phyloP scores from a whole-genome alignment of 164 flowering plant species.

The Magnolia sinica region DNA sequence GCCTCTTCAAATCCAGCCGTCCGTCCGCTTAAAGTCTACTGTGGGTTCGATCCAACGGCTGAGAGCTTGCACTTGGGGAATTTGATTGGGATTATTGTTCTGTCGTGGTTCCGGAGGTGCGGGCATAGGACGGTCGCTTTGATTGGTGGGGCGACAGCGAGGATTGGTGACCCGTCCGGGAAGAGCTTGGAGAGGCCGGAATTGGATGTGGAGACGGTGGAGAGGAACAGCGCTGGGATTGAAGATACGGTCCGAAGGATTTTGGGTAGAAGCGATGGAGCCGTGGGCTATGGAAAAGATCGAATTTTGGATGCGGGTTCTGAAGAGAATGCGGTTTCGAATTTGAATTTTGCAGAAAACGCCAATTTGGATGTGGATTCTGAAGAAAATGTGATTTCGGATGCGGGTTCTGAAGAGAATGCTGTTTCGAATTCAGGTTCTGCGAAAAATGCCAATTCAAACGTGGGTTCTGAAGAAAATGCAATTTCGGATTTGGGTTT shows the following conservation, averaged over 20 bases:
- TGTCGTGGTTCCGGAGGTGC: conserved; percentile 76
- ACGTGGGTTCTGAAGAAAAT: background rate
- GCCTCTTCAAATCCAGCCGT: conserved; percentile 23
- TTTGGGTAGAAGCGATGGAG: conserved; percentile 19
- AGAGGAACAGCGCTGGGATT: conserved; percentile 49
- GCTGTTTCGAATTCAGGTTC: background rate
- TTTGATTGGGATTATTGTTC: conserved; percentile 68
- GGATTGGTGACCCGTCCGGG: conserved; percentile 88
- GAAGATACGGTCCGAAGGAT: conserved; percentile 30
- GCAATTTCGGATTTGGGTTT: background rate
- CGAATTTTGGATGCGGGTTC: conserved; percentile 1
- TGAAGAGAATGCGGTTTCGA: background rate
- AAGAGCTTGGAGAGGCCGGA: conserved; percentile 72
- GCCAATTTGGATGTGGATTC: background rate
- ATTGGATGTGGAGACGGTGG: conserved; percentile 43
- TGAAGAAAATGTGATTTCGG: conserved; percentile 2
- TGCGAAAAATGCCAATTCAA: background rate
- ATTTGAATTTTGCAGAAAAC: background rate
- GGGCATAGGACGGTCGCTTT: conserved; percentile 64
- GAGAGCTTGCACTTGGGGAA: conserved; percentile 79
- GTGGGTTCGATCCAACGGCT: conserved; percentile 91
- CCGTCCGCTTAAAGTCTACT: conserved; percentile 51
- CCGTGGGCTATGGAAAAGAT: background rate
- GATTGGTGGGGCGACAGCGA: conserved; percentile 79
- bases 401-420: background rate